phyloP scores from a whole-genome alignment of 768 basidiomycete genomes.

The Phallus indusiatus region DNA sequence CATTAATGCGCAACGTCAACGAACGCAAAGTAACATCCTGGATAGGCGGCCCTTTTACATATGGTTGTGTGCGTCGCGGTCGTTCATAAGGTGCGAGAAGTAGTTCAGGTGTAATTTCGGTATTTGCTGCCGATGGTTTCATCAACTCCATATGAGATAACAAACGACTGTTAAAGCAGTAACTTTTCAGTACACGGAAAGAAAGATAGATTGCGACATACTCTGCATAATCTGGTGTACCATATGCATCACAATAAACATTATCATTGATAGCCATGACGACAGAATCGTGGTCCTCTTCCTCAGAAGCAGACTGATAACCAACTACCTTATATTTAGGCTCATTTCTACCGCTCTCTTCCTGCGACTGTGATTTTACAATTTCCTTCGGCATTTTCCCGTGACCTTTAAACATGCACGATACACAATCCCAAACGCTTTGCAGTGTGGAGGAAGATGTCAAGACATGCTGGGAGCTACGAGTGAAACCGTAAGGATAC shows the following conservation, averaged over 20 bases:
- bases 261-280: constrained; percentile 54
- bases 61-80: constrained; percentile 16
- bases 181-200: not conserved
- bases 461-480: constrained; percentile 59
- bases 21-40: constrained; percentile 41
- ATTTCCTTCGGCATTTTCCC: constrained; percentile 34
- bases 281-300: not conserved
- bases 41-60: constrained; percentile 34
- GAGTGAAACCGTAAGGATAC: constrained; percentile 48
- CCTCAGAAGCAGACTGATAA: not conserved
- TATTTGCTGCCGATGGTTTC: constrained; percentile 11
- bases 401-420: constrained; percentile 46
- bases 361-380: constrained; percentile 15
- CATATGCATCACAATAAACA: constrained; percentile 46
- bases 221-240: constrained; percentile 47
- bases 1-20: constrained; percentile 51
- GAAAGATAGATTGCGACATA: constrained; percentile 23
- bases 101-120: constrained; percentile 13
- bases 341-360: not conserved
- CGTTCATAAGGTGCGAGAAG: constrained; percentile 3
- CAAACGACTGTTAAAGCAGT: constrained; percentile 32
- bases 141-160: constrained; percentile 28
- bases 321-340: constrained; percentile 4
- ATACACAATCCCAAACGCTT: constrained; percentile 49
- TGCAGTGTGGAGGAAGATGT: constrained; percentile 65